Conservation (phyloP, 768 basidiomycete species). For the Serendipita sp. region DNA sequence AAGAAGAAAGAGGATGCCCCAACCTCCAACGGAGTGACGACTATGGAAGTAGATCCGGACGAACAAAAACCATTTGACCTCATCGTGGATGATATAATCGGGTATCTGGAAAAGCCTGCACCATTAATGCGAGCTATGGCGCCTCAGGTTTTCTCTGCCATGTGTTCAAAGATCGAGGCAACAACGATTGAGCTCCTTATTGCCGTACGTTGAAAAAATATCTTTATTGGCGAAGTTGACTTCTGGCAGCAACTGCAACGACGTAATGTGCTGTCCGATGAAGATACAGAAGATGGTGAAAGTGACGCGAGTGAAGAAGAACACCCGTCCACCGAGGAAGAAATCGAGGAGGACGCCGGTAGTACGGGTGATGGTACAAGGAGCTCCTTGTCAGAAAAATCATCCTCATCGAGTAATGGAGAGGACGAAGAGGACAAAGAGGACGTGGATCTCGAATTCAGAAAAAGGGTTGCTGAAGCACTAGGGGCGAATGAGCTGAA, state of each 20-base stretch:
- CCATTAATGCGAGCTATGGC: conserved; percentile 65
- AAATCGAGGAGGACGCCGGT: conserved; percentile 13
- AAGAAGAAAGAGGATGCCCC: conserved; percentile 17
- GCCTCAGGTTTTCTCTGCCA: conserved; percentile 59
- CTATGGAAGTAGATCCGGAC: conserved; percentile 20
- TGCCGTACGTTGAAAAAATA: conserved; percentile 34
- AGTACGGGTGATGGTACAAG: conserved; percentile 17
- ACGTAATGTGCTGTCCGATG: conserved; percentile 25
- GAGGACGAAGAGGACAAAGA: conserved; percentile 39
- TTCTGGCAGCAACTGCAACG: conserved; percentile 62
- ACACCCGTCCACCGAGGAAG: conserved; percentile 17
- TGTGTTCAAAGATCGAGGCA: conserved; percentile 47
- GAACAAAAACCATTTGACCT: conserved; percentile 57
- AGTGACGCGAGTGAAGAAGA: conserved; percentile 22
- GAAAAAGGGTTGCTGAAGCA: conserved; percentile 47
- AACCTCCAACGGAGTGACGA: conserved; percentile 10
- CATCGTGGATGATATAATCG: conserved; percentile 78
- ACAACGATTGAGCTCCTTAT: conserved; percentile 69
- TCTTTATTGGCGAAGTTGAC: conserved; percentile 6
- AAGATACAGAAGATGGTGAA: conserved; percentile 17
- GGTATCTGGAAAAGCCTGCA: conserved; percentile 69
- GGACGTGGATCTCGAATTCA: conserved; percentile 35
- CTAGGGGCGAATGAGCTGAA: conserved; percentile 42
- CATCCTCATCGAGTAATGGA: conserved; percentile 8
- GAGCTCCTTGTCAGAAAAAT: conserved; percentile 11